Percentiles rank a stretch among this genome's conserved stretches.
These are phyloP conservation scores for Boletus vinaceobasis DNA, from an alignment of 768 basidiomycete species.

Conservation along the genomic window DNA sequence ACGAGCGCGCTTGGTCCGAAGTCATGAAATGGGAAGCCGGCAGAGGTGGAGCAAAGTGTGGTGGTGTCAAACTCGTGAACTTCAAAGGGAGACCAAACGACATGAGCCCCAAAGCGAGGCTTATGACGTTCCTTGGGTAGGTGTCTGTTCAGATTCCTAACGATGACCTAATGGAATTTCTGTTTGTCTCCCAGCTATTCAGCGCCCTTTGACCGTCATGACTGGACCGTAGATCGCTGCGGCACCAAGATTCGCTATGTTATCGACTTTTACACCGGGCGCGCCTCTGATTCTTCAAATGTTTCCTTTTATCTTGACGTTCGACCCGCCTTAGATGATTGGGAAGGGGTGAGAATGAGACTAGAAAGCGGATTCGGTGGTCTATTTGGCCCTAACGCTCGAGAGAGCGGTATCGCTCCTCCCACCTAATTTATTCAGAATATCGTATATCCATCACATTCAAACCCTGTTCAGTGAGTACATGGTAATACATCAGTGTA, in stretches of 20 bases:
- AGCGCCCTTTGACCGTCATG: conserved; percentile 93
- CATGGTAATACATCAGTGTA: conserved; percentile 10
- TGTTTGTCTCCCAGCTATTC: conserved; percentile 59
- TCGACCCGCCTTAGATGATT: conserved; percentile 88
- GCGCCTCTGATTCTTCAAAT: conserved; percentile 43
- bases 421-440: conserved; percentile 11
- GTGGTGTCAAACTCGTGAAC: conserved; percentile 76
- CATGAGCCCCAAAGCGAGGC: conserved; percentile 73
- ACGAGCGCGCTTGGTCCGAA: conserved; percentile 88
- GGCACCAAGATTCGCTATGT: conserved; percentile 88
- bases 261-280: conserved; percentile 97
- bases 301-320: conserved; percentile 93
- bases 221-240: conserved; percentile 95
- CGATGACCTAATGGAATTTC: background rate
- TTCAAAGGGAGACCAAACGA: conserved; percentile 89
- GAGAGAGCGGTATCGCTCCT: conserved; percentile 15
- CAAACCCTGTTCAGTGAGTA: conserved; percentile 3
- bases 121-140: conserved; percentile 85
- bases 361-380: conserved; percentile 51
- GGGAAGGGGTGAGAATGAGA: conserved; percentile 91
- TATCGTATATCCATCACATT: conserved; percentile 8
- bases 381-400: conserved; percentile 27
- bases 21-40: conserved; percentile 80
- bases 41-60: conserved; percentile 78
- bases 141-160: conserved; percentile 21